Evolutionary conservation across 176 grass and related monocot genomes (phyloP).

Genomic region (Thalia dealbata): DNA sequence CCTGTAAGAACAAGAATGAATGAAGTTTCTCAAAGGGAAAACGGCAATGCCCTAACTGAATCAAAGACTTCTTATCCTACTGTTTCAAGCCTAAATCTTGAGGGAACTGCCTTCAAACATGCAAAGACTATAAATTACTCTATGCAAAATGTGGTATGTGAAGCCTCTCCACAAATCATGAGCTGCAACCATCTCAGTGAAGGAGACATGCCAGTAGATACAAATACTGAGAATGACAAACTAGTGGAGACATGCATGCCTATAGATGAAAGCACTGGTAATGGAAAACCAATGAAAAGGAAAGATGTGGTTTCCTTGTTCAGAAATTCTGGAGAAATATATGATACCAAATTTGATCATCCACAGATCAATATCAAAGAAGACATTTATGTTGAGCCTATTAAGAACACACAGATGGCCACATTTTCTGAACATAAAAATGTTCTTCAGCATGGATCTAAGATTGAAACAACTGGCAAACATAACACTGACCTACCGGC

Average conservation of each 20-base stretch:
- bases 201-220: slow-evolving; percentile 20
- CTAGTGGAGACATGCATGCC: background rate
- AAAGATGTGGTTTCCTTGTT: slow-evolving; percentile 19
- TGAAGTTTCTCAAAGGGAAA: slow-evolving; percentile 29
- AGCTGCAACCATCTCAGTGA: slow-evolving; percentile 17
- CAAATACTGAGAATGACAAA: background rate
- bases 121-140: slow-evolving; percentile 25
- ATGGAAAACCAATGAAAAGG: background rate
- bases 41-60: slow-evolving; percentile 30
- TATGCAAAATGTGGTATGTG: slow-evolving; percentile 23
- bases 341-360: background rate
- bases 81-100: slow-evolving; percentile 27
- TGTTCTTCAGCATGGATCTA: background rate
- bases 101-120: slow-evolving; percentile 38
- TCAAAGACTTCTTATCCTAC: slow-evolving; percentile 33
- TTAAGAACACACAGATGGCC: background rate
- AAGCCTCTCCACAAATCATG: slow-evolving; percentile 14
- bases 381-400: background rate
- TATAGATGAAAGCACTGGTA: background rate
- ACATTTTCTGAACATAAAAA: background rate
- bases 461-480: slow-evolving; percentile 18
- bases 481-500: slow-evolving; percentile 1
- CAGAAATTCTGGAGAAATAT: slow-evolving; percentile 16
- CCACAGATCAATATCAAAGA: background rate
- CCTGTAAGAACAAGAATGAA: slow-evolving; percentile 23